Base-by-base conservation (phyloP, 2,329 filamentous ascomycete species). In the Epichloe festucae region DNA sequence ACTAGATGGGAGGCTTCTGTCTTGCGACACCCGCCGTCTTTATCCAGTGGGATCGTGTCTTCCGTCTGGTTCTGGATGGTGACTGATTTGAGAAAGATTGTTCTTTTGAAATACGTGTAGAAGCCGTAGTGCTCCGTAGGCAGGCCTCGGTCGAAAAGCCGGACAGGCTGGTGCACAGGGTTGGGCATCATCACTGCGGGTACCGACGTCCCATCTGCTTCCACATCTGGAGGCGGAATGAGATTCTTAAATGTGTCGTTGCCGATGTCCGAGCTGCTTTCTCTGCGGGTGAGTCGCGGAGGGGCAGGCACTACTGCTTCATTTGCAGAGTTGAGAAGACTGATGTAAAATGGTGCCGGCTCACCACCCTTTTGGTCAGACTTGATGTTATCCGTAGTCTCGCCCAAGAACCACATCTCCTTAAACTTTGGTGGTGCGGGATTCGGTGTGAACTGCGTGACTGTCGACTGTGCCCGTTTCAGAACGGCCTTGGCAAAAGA, bases 101-200 rank as follows among this genome's bases (percentile, higher is more conserved):
- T 85, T 57, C 89, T 87, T 68, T 89, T 83, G 67, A 87, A 97
- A 72, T 95, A 94, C 0, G 79, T 87, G 70, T 95, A 96, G 70
- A 96, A 96, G 2, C 88, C 89, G 66, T 94, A 96, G 68, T 95
- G 89, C 65, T 97, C 91, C 0, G 84, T 84, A 2, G 77, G 71
- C 31, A 86, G 73, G 17, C 86, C 89, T 19, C 89, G 85, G 65
- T 97, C 88, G 65, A 84, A 97, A 1, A 97, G 77, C 2, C 87
- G 81, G 12, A 97, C 73, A 0, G 89, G 91, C 61, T 97, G 93
- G 54, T 84, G 79, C 0, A 74, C 69, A 0, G 85, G 79, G 7
- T 78, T 73, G 0, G 89, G 87, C 45, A 93, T 79, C 55, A 96
- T 72, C 10, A 77, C 77, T 3, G 87, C 87, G 0, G 85, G 72